These are phyloP conservation scores for Amphicarpaea edgeworthii DNA, from an alignment of 306 rosid genomes.

Conservation along the genomic window DNA sequence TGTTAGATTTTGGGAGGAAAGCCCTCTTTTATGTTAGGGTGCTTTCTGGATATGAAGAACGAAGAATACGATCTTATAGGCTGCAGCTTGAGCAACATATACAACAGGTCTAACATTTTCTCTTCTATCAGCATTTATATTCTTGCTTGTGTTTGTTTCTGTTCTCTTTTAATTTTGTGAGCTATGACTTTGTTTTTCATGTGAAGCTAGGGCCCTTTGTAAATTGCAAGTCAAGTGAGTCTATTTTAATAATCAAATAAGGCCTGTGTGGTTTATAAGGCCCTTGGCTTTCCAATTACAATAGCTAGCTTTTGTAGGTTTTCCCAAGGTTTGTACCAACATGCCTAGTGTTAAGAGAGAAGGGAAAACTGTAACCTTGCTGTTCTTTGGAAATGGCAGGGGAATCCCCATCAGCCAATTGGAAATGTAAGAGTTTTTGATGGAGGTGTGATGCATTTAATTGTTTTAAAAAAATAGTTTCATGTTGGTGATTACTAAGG, in stretches of 20 bases:
- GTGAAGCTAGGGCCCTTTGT: no score
- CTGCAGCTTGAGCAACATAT: slow-evolving; percentile 62
- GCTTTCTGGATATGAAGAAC: slow-evolving; percentile 91
- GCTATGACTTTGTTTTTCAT: no score
- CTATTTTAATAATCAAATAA: no score
- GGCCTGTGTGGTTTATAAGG: no score
- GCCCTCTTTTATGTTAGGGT: slow-evolving; percentile 75
- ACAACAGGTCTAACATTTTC: slow-evolving; percentile 47
- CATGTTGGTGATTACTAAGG: no score
- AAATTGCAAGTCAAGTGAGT: no score
- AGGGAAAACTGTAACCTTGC: neutral
- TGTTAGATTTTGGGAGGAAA: slow-evolving; percentile 66
- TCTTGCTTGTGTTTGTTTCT: slow-evolving; percentile 16
- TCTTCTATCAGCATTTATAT: slow-evolving; percentile 12
- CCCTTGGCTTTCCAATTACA: neutral
- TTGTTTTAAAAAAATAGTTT: no score
- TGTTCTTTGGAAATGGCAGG: slow-evolving; percentile 26
- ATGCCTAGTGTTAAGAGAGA: slow-evolving; percentile 22
- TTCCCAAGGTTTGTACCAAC: neutral
- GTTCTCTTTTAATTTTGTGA: no score
- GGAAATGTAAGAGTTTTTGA: neutral
- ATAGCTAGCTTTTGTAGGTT: neutral
- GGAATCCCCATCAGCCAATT: slow-evolving; percentile 15
- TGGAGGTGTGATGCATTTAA: slow-evolving; percentile 7
- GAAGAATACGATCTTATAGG: slow-evolving; percentile 76